phyloP scores from a whole-genome alignment of 306 rosid species.

The Prunus padus region DNA sequence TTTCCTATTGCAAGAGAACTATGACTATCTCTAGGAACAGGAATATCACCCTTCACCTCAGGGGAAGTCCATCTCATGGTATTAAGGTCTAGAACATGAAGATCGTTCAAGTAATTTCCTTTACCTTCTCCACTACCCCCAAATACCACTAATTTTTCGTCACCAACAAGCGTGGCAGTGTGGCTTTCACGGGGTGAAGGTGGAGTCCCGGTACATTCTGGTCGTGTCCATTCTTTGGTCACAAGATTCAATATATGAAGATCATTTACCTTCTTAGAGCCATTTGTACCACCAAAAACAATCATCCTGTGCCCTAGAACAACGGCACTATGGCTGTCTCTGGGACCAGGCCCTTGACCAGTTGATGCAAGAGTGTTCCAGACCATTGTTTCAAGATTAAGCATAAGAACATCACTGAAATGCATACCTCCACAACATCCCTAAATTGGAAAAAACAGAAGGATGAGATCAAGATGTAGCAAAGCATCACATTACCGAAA shows the following conservation, averaged over 20 bases:
- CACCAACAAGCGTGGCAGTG: constrained; percentile 69
- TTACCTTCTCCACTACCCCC: constrained; percentile 99
- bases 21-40: constrained; percentile 94
- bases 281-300: constrained; percentile 96
- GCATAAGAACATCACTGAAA: constrained; percentile 74
- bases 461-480: constrained; percentile 13
- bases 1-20: constrained; percentile 64
- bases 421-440: constrained; percentile 97
- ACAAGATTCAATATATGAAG: constrained; percentile 66
- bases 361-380: constrained; percentile 66
- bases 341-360: constrained; percentile 85
- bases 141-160: constrained; percentile 65
- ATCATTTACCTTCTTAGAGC: constrained; percentile 82
- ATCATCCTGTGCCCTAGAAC: constrained; percentile 65
- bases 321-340: constrained; percentile 91
- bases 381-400: constrained; percentile 68
- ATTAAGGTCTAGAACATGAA: constrained; percentile 69
- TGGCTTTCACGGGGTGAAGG: constrained; percentile 96
- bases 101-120: constrained; percentile 76
- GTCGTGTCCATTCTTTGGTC: constrained; percentile 69
- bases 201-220: constrained; percentile 66
- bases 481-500: background rate
- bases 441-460: constrained; percentile 38
- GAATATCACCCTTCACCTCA: constrained; percentile 67
- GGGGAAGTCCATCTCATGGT: constrained; percentile 79